Percentiles rank a stretch among this genome's conserved stretches.
phyloP scores from a whole-genome alignment of 257 asterid genomes.

The Petunia axillaris region DNA sequence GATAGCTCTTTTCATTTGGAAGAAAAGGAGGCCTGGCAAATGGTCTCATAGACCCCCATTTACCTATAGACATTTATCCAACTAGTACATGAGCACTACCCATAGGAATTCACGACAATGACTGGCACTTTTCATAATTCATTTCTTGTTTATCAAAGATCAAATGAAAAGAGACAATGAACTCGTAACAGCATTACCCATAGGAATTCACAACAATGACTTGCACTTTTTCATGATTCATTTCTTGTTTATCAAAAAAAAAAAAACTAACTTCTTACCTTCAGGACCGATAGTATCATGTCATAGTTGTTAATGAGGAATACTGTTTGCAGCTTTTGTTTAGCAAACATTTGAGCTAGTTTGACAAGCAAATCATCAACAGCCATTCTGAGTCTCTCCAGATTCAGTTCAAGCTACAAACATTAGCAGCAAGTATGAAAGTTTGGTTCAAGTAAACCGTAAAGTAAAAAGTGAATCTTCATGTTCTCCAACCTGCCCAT shows the following conservation, averaged over 20 bases:
- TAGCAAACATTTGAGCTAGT: conserved; percentile 79
- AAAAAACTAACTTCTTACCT: conserved; percentile 53
- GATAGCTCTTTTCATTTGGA: neutral
- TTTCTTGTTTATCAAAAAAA: neutral
- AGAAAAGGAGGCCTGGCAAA: neutral
- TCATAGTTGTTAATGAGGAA: conserved; percentile 95
- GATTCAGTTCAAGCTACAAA: conserved; percentile 88
- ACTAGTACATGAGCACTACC: conserved; percentile 1
- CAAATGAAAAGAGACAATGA: no score
- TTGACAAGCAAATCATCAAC: conserved; percentile 88
- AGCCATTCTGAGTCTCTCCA: conserved; percentile 97
- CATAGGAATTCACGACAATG: neutral
- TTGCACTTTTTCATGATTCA: neutral
- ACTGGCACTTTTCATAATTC: conserved; percentile 12
- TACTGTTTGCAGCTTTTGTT: conserved; percentile 79
- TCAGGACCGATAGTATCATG: conserved; percentile 92
- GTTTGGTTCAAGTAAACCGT: conserved; percentile 22
- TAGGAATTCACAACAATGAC: no score
- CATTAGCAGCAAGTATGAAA: conserved; percentile 28
- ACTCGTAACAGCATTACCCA: neutral
- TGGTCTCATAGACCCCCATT: neutral
- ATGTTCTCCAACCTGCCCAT: conserved; percentile 83
- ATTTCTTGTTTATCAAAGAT: neutral
- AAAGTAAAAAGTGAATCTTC: conserved; percentile 29
- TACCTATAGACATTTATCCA: neutral